These are phyloP conservation scores for Fonsecaea monophora DNA, from an alignment of 2,329 filamentous ascomycete genomes.

Conservation along the genomic window DNA sequence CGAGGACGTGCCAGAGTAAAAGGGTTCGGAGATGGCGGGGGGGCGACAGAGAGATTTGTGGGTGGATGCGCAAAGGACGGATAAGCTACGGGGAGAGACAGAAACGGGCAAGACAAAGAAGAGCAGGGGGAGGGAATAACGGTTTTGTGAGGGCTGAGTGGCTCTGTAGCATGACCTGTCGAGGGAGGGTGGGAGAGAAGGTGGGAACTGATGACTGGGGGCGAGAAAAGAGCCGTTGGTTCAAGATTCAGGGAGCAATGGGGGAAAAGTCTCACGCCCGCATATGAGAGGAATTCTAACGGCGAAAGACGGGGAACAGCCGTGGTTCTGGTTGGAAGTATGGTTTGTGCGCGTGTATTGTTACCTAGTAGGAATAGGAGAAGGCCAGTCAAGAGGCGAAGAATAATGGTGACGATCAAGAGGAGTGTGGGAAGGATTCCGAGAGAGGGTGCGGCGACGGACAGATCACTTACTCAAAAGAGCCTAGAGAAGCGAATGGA, in stretches of 20 bases:
- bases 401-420: not conserved
- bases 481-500: not conserved
- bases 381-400: constrained; percentile 2
- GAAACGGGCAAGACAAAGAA: constrained; percentile 1
- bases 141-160: constrained; percentile 1
- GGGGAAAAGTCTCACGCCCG: constrained; percentile 9
- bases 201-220: constrained; percentile 9
- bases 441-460: not conserved
- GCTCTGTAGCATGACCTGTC: constrained; percentile 2
- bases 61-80: not conserved
- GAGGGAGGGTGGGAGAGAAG: not conserved
- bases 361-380: not conserved
- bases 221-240: constrained; percentile 5
- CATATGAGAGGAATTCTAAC: not conserved
- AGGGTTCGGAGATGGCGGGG: constrained; percentile 21
- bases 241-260: not conserved
- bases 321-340: too few species aligned
- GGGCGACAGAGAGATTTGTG: constrained; percentile 8
- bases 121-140: not conserved
- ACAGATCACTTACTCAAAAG: not conserved
- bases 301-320: constrained; percentile 3
- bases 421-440: constrained; percentile 7
- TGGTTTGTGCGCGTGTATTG: not conserved
- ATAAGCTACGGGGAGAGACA: constrained; percentile 3
- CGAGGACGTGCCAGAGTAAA: not conserved